A percentile compares a stretch with the other conserved stretches of the same genome.
phyloP scores from a whole-genome alignment of 192 early-diverging fungal genomes.

The Coemansia sp. region DNA sequence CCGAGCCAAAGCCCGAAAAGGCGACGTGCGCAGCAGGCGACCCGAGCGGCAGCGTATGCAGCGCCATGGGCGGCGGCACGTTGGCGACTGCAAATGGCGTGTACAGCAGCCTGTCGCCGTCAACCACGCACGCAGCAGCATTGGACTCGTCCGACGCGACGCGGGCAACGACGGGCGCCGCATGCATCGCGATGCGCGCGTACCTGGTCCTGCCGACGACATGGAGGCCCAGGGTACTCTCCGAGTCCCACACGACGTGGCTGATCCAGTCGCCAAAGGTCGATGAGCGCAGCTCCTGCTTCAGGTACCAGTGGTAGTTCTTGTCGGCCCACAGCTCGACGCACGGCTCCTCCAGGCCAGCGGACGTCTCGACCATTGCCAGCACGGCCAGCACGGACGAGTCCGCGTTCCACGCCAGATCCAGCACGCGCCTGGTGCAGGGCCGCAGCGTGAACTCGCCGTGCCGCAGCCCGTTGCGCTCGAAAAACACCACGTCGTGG shows the following conservation, averaged over 20 bases:
- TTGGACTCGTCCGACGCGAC: slow-evolving; percentile 25
- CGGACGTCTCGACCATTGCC: slow-evolving; percentile 36
- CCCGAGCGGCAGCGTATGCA: slow-evolving; percentile 16
- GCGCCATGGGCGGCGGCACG: slow-evolving; percentile 93
- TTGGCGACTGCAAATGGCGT: slow-evolving; percentile 64
- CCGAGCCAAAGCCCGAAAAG: slow-evolving; percentile 60
- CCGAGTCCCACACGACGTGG: slow-evolving; percentile 79
- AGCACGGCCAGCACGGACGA: slow-evolving; percentile 81
- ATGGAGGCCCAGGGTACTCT: slow-evolving; percentile 64
- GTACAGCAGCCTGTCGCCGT: slow-evolving; percentile 57
- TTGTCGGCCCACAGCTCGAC: slow-evolving; percentile 90
- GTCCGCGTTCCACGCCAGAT: slow-evolving; percentile 77
- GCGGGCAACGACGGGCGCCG: slow-evolving; percentile 16
- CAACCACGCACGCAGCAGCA: slow-evolving; percentile 69
- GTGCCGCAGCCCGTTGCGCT: slow-evolving; percentile 91
- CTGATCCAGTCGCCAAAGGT: slow-evolving; percentile 37
- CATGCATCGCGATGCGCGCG: slow-evolving; percentile 17
- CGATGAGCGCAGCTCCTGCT: slow-evolving; percentile 70
- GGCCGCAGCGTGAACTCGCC: slow-evolving; percentile 81
- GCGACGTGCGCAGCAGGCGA: slow-evolving; percentile 55
- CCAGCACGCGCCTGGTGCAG: slow-evolving; percentile 38
- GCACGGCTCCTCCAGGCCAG: slow-evolving; percentile 12
- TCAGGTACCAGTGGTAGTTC: slow-evolving; percentile 97
- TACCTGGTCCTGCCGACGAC: slow-evolving; percentile 43
- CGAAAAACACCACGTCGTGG: slow-evolving; percentile 91